These are phyloP conservation scores for Coniferiporia sulphurascens DNA, from an alignment of 1,284 basidiomycete genomes.

Conservation along the genomic window DNA sequence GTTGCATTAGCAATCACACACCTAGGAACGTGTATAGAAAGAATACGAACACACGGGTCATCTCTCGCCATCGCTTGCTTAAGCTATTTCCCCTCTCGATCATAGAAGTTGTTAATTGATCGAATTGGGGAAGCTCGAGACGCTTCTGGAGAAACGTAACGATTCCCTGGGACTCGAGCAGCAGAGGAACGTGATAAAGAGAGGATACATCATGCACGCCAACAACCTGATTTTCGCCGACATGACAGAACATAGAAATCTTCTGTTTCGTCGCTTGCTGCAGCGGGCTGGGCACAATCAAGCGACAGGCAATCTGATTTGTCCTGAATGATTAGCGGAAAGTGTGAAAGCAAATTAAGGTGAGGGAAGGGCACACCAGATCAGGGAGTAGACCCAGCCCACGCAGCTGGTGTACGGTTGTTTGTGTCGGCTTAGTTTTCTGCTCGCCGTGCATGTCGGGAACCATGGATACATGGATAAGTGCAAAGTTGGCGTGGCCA, in stretches of 20 bases:
- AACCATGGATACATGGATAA: slow-evolving; percentile 97
- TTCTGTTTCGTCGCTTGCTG: slow-evolving; percentile 87
- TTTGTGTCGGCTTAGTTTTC: slow-evolving; percentile 99
- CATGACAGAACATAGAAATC: slow-evolving; percentile 99
- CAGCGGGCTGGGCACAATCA: slow-evolving; percentile 68
- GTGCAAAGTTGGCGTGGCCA: slow-evolving; percentile 94
- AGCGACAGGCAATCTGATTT: slow-evolving; percentile 84
- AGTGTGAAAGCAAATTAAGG: background rate
- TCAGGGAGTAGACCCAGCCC: slow-evolving; percentile 94
- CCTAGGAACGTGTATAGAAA: slow-evolving; percentile 1
- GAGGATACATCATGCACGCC: slow-evolving; percentile 96
- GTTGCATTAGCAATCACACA: slow-evolving; percentile 4
- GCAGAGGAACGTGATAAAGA: slow-evolving; percentile 95
- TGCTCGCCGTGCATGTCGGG: slow-evolving; percentile 98
- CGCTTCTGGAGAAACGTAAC: slow-evolving; percentile 81
- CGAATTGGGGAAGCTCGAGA: slow-evolving; percentile 65
- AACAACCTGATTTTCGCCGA: slow-evolving; percentile 88
- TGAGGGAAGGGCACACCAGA: slow-evolving; percentile 51
- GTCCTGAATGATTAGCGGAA: background rate
- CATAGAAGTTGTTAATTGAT: slow-evolving; percentile 51
- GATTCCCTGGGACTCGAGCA: slow-evolving; percentile 91
- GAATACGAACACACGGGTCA: slow-evolving; percentile 65
- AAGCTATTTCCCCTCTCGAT: slow-evolving; percentile 61
- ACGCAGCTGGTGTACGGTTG: slow-evolving; percentile 90
- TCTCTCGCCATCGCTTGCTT: slow-evolving; percentile 72